Conservation (phyloP, 1,284 basidiomycete species). For the Grifola frondosa region DNA sequence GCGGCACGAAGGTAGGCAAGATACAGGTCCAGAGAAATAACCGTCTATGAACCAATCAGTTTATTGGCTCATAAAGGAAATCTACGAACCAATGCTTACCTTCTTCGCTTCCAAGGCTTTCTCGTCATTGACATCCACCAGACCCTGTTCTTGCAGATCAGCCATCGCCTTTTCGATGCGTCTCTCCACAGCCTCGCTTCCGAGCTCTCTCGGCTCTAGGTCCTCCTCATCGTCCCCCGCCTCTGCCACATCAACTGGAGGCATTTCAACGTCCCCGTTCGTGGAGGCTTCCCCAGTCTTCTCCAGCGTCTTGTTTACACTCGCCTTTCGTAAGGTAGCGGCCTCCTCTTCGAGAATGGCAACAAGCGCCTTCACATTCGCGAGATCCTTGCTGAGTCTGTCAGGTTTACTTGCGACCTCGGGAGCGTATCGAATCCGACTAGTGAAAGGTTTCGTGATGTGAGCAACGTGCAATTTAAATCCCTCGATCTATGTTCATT, state of each 20-base stretch:
- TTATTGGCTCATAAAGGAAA: constrained; percentile 15
- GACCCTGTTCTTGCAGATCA: constrained; percentile 63
- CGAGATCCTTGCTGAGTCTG: constrained; percentile 76
- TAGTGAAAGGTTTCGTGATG: constrained; percentile 76
- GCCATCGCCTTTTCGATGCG: constrained; percentile 71
- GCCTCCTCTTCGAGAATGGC: constrained; percentile 72
- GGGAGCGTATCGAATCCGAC: constrained; percentile 76
- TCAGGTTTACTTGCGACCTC: constrained; percentile 78
- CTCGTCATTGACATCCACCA: constrained; percentile 59
- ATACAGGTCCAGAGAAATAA: constrained; percentile 81
- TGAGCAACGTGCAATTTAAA: constrained; percentile 90
- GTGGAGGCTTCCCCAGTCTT: constrained; percentile 16
- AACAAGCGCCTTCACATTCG: constrained; percentile 70
- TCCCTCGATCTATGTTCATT: constrained; percentile 83
- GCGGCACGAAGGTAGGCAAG: constrained; percentile 81
- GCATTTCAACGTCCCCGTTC: constrained; percentile 17
- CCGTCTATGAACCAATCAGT: constrained; percentile 44
- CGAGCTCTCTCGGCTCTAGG: constrained; percentile 56
- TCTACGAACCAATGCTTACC: constrained; percentile 41
- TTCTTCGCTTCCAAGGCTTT: constrained; percentile 64
- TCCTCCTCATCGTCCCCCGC: constrained; percentile 56
- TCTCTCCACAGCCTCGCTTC: constrained; percentile 69
- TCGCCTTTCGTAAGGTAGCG: constrained; percentile 48
- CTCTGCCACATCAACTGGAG: constrained; percentile 40
- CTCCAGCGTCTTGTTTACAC: constrained; percentile 30